A percentile compares a stretch with the other conserved stretches of the same genome.
Evolutionary conservation across 139 green algal species (phyloP).

Genomic region (Yamagishiella unicocca): DNA sequence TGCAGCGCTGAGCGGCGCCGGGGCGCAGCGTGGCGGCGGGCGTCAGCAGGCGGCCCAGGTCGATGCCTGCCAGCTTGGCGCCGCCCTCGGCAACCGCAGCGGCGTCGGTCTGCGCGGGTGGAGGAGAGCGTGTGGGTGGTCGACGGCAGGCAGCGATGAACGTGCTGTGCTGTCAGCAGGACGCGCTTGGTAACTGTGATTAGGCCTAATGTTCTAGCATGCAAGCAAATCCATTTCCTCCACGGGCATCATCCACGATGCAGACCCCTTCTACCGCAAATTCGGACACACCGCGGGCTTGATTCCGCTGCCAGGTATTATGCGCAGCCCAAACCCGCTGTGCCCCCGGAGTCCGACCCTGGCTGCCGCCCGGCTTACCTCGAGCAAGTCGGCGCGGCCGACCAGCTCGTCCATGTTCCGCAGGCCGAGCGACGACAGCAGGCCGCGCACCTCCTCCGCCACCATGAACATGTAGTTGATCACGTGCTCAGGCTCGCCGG

Average conservation of each 20-base stretch:
- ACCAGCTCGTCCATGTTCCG: constrained; percentile 91
- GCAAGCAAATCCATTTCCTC: no score
- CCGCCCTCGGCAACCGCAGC: constrained; percentile 33
- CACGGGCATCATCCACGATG: no score
- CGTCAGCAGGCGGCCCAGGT: constrained; percentile 87
- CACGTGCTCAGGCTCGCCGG: constrained; percentile 90
- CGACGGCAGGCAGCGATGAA: no score
- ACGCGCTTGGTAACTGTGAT: no score
- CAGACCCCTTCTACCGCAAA: no score
- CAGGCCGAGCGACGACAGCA: constrained; percentile 94
- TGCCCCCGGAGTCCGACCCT: no score
- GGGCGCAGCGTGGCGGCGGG: constrained; percentile 88
- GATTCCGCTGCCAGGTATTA: no score
- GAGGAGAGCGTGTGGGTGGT: no score
- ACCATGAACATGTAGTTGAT: constrained; percentile 99
- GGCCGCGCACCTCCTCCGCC: constrained; percentile 91
- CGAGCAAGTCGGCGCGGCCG: constrained; percentile 88
- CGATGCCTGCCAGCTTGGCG: constrained; percentile 75
- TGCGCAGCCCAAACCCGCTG: no score
- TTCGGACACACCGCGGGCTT: no score
- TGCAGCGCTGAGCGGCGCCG: constrained; percentile 81
- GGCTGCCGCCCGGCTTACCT: constrained; percentile 65
- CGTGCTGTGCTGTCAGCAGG: no score
- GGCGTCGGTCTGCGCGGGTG: constrained; percentile 26
- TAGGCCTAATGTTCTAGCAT: no score